phyloP scores from a whole-genome alignment of 352 stramenopile genomes.

The Thraustotheca clavata region DNA sequence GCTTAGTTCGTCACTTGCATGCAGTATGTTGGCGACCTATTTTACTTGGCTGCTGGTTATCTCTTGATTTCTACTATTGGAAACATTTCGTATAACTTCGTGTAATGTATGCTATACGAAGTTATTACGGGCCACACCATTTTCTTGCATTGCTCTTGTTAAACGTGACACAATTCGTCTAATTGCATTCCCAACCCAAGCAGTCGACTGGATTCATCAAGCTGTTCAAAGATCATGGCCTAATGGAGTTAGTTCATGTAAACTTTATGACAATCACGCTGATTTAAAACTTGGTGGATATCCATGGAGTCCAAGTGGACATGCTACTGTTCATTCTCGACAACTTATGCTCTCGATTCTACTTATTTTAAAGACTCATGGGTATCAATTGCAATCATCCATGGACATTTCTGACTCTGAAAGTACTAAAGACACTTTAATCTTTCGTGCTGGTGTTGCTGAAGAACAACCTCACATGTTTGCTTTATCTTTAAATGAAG shows the following conservation, averaged over 20 bases:
- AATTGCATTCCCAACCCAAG: not conserved
- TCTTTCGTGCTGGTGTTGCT: not conserved
- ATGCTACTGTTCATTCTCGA: not conserved
- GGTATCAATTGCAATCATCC: not conserved
- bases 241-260: not conserved
- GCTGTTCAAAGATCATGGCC: not conserved
- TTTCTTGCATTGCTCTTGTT: not conserved
- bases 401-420: not conserved
- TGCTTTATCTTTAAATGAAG: not conserved
- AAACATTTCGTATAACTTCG: not conserved
- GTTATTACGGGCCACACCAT: too few relatives aligned
- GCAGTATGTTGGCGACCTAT: not conserved
- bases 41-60: conserved; percentile 2
- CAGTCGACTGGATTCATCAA: not conserved
- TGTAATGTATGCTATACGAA: too few relatives aligned
- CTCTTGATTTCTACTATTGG: not conserved
- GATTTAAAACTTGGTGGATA: not conserved
- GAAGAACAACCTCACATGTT: not conserved
- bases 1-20: conserved; percentile 11
- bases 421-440: not conserved
- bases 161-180: not conserved
- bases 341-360: not conserved
- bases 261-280: not conserved
- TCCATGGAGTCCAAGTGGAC: not conserved
- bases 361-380: not conserved